phyloP scores from a whole-genome alignment of 2,329 filamentous ascomycete genomes.

The Fusarium algeriense region DNA sequence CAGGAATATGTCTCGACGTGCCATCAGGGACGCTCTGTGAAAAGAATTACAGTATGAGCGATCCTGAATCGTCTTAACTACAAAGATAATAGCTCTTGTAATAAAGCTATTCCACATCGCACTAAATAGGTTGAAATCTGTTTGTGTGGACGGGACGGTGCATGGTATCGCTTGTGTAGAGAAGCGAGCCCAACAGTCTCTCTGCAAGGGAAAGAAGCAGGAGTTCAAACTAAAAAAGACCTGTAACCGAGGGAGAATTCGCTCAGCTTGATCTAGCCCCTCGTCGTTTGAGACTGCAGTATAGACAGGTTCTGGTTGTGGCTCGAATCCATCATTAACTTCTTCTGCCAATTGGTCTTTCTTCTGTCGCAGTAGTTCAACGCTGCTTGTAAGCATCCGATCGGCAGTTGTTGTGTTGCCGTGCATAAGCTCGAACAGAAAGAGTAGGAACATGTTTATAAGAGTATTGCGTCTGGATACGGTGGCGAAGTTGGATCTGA shows the following conservation, averaged over 20 bases:
- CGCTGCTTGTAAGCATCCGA: not conserved
- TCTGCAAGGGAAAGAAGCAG: not conserved
- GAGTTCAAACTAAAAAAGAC: not conserved
- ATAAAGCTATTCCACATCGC: not conserved
- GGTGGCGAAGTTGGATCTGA: not conserved
- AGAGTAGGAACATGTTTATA: not conserved
- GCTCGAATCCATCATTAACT: not conserved
- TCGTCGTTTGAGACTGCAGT: not conserved
- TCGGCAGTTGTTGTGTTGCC: not conserved
- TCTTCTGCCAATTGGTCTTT: not conserved
- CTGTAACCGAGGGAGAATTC: not conserved
- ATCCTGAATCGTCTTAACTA: not conserved
- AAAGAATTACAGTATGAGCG: not conserved
- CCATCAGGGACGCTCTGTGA: not conserved
- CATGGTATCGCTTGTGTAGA: not conserved
- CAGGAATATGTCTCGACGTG: not conserved
- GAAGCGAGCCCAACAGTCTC: not conserved
- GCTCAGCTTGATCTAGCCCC: not conserved
- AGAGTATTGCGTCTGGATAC: not conserved
- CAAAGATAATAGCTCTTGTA: not conserved
- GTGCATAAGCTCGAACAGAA: not conserved
- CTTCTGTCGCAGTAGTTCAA: not conserved
- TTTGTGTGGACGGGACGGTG: not conserved
- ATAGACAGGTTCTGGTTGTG: not conserved
- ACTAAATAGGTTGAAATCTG: not conserved